Percentiles rank a stretch among this genome's conserved stretches.
These are phyloP conservation scores for Psilocybe mexicana DNA, from an alignment of 1,284 basidiomycete genomes.

Conservation along the genomic window DNA sequence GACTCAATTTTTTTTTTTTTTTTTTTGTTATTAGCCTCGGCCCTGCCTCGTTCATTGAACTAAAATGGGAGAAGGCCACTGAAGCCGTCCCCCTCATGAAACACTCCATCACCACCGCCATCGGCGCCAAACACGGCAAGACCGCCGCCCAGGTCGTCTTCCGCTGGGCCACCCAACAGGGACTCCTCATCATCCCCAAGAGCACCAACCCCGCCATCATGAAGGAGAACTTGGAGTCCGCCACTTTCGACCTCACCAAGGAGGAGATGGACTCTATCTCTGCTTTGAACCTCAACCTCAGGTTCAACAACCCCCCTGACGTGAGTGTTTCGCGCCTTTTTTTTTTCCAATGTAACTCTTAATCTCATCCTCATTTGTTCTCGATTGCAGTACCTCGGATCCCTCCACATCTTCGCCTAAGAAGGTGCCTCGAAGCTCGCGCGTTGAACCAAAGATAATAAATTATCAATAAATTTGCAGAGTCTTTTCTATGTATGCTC, in stretches of 20 bases:
- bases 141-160: conserved; percentile 59
- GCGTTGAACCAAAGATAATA: not conserved
- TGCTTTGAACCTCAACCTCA: conserved; percentile 62
- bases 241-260: conserved; percentile 58
- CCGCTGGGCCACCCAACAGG: conserved; percentile 78
- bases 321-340: conserved; percentile 16
- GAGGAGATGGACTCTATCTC: conserved; percentile 64
- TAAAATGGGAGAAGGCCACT: conserved; percentile 57
- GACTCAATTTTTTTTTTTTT: not conserved
- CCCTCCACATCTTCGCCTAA: conserved; percentile 24
- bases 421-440: not conserved
- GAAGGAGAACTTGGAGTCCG: conserved; percentile 58
- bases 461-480: conserved; percentile 7
- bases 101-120: conserved; percentile 45
- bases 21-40: conserved; percentile 42
- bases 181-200: conserved; percentile 81
- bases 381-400: conserved; percentile 20
- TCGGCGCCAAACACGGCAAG: conserved; percentile 56
- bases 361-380: not conserved
- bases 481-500: not conserved
- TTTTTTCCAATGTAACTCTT: not conserved
- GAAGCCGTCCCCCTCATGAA: conserved; percentile 52
- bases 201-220: conserved; percentile 57
- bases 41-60: conserved; percentile 68
- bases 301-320: conserved; percentile 38